phyloP scores from a whole-genome alignment of 2,329 filamentous ascomycete species.

The Pseudocercospora fuligena region DNA sequence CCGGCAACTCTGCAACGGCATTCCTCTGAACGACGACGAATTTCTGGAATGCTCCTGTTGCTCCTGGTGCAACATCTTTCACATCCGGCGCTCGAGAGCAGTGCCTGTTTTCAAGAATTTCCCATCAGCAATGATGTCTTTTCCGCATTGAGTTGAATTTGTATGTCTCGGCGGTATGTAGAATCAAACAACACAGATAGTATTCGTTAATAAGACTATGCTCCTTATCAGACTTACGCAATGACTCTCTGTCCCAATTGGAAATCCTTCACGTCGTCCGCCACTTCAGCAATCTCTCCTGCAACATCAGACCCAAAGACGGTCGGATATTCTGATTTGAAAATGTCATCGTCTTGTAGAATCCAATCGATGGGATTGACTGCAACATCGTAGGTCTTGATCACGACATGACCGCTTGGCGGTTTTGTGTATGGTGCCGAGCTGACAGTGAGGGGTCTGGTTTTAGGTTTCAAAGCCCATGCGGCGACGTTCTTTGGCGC shows the following conservation, averaged over 20 bases:
- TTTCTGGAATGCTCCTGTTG: constrained; percentile 39
- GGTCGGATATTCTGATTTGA: constrained; percentile 42
- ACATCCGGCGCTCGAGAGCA: constrained; percentile 23
- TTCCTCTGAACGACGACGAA: constrained; percentile 41
- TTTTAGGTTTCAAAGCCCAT: constrained; percentile 42
- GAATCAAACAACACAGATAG: background rate
- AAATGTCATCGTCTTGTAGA: constrained; percentile 39
- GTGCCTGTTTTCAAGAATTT: constrained; percentile 18
- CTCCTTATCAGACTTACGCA: constrained; percentile 35
- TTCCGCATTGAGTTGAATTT: background rate
- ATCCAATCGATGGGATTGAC: constrained; percentile 53
- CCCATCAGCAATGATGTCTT: background rate
- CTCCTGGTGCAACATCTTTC: constrained; percentile 22
- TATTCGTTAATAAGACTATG: background rate
- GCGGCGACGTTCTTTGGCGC: constrained; percentile 41
- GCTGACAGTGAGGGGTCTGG: constrained; percentile 40
- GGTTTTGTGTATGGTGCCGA: constrained; percentile 45
- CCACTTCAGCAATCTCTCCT: constrained; percentile 53
- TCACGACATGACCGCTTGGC: constrained; percentile 44
- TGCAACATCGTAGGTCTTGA: constrained; percentile 47
- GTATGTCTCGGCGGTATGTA: background rate
- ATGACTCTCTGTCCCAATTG: constrained; percentile 53
- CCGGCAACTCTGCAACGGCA: constrained; percentile 46
- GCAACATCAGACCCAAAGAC: constrained; percentile 52
- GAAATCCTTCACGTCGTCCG: constrained; percentile 51